Conservation (phyloP, 176 grass and related monocot species). For the Carex cristatella region DNA sequence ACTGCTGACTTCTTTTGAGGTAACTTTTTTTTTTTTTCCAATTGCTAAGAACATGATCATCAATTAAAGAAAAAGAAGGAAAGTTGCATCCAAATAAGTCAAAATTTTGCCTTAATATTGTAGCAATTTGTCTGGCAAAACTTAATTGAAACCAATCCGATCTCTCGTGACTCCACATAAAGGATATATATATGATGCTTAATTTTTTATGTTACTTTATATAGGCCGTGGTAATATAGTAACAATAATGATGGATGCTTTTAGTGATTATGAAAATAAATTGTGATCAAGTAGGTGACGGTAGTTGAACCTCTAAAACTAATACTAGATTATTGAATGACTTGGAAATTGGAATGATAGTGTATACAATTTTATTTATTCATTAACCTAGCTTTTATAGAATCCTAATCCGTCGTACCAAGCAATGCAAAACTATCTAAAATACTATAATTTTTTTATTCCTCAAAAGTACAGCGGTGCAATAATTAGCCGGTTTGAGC, state of each 20-base stretch:
- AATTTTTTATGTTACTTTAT: neutral
- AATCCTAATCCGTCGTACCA: neutral
- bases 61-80: neutral
- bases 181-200: neutral
- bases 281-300: neutral
- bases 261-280: constrained; percentile 6
- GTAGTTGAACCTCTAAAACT: neutral
- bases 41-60: neutral
- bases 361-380: neutral
- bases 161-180: neutral
- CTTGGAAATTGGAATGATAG: neutral
- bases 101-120: neutral
- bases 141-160: neutral
- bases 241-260: neutral
- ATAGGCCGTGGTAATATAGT: neutral
- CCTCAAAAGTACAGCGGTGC: too few species aligned
- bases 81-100: neutral
- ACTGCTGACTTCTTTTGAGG: neutral
- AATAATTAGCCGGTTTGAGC: too few species aligned
- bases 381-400: neutral
- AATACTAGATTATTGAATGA: neutral
- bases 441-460: too few species aligned
- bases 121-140: neutral
- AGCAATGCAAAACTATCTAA: neutral
- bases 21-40: neutral